Conservation (phyloP, 164 flowering plant genomes). For the Dillenia suffruticosa region DNA sequence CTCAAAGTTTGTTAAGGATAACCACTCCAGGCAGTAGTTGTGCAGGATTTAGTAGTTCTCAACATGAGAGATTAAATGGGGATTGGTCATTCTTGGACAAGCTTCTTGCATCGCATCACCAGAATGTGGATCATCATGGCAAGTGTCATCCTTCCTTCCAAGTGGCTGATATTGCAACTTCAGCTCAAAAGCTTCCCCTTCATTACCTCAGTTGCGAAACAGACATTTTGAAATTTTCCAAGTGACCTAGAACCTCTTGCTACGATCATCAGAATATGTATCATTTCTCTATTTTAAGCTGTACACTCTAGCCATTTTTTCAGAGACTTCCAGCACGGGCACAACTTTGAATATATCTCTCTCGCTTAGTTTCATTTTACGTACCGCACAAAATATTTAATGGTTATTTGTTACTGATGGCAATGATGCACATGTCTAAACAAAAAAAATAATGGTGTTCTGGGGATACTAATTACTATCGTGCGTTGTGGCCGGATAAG, state of each 20-base stretch:
- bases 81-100: slow-evolving; percentile 81
- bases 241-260: slow-evolving; percentile 16
- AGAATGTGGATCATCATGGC: slow-evolving; percentile 25
- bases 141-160: slow-evolving; percentile 22
- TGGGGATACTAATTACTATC: no score
- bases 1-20: slow-evolving; percentile 37
- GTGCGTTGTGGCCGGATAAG: no score
- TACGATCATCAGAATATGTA: no score
- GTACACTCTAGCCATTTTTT: no score
- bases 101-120: slow-evolving; percentile 57
- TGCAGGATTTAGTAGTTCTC: slow-evolving; percentile 14
- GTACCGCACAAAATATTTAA: no score
- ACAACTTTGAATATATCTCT: no score
- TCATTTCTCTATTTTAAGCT: no score
- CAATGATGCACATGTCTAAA: no score
- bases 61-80: slow-evolving; percentile 24
- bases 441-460: no score
- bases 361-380: no score
- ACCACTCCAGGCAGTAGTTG: slow-evolving; percentile 11
- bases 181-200: slow-evolving; percentile 39
- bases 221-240: slow-evolving; percentile 41
- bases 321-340: no score
- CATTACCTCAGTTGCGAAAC: slow-evolving; percentile 39
- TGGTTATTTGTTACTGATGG: no score
- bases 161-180: slow-evolving; percentile 14